phyloP scores from a whole-genome alignment of 169 alveolate genomes.

The Sarcocystis neurona region DNA sequence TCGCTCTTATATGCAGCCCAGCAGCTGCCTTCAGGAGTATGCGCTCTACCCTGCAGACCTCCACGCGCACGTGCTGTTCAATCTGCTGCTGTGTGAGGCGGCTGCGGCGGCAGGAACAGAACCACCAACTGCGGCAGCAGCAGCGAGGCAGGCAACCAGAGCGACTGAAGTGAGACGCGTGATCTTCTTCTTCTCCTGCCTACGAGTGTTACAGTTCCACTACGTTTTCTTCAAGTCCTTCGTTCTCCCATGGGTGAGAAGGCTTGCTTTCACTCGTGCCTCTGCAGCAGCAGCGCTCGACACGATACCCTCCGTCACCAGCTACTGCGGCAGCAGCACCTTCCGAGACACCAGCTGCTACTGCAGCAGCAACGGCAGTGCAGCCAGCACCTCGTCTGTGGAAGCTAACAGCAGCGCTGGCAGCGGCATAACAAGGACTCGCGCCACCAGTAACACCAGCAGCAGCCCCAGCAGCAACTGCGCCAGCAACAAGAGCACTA shows the following conservation, averaged over 20 bases:
- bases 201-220: conserved; percentile 51
- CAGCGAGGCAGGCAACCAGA: not conserved
- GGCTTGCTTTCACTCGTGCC: no score
- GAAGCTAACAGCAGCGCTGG: not conserved
- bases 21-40: conserved; percentile 37
- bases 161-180: not conserved
- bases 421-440: not conserved
- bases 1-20: no score
- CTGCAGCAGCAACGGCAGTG: not conserved
- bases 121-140: not conserved
- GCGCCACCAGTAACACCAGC: not conserved
- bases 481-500: not conserved
- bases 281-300: no score
- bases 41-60: conserved; percentile 54
- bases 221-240: conserved; percentile 55
- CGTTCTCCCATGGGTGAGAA: conserved; percentile 20
- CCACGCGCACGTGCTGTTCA: conserved; percentile 51
- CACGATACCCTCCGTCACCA: not conserved
- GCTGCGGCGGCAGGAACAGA: conserved; percentile 21
- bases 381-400: not conserved
- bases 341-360: not conserved
- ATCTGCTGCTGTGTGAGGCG: conserved; percentile 32
- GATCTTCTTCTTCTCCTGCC: conserved; percentile 33
- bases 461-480: not conserved
- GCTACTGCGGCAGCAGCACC: not conserved